Evolutionary conservation across 2,329 filamentous ascomycete genomes (phyloP).

Genomic region (Fusarium beomiforme): DNA sequence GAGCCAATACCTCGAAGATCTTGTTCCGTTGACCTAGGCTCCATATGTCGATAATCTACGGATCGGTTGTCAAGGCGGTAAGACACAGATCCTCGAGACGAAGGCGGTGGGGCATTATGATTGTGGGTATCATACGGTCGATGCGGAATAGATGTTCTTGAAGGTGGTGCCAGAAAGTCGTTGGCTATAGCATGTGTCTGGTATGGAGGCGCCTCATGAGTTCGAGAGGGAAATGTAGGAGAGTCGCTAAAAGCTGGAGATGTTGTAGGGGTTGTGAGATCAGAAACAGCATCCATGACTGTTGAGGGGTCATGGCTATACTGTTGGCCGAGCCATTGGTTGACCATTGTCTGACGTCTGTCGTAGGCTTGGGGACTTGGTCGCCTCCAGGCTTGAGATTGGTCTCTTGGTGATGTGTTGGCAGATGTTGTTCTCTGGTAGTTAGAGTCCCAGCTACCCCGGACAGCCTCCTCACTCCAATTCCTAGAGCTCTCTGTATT

Average conservation of each 20-base stretch:
- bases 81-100: conserved; percentile 23
- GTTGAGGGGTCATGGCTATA: conserved; percentile 29
- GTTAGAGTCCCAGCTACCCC: conserved; percentile 41
- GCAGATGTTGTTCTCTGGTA: conserved; percentile 34
- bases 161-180: conserved; percentile 29
- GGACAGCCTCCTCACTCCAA: conserved; percentile 44
- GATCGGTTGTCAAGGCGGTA: conserved; percentile 21
- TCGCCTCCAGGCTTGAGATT: conserved; percentile 26
- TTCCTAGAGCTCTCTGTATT: conserved; percentile 40
- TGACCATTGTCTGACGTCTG: conserved; percentile 35
- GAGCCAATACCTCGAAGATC: conserved; percentile 39
- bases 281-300: conserved; percentile 33
- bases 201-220: conserved; percentile 17
- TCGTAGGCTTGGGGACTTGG: conserved; percentile 29
- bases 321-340: conserved; percentile 42
- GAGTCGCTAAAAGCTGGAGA: conserved; percentile 43
- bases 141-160: conserved; percentile 13
- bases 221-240: conserved; percentile 33
- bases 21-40: conserved; percentile 26
- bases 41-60: conserved; percentile 22
- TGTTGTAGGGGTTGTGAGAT: conserved; percentile 38
- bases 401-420: conserved; percentile 34
- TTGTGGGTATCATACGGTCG: background rate
- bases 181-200: conserved; percentile 16
- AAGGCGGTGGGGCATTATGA: background rate